Percentiles rank a stretch among this genome's conserved stretches.
These are phyloP conservation scores for Stentor roeselii DNA, from an alignment of 73 alveolate species.

Conservation along the genomic window DNA sequence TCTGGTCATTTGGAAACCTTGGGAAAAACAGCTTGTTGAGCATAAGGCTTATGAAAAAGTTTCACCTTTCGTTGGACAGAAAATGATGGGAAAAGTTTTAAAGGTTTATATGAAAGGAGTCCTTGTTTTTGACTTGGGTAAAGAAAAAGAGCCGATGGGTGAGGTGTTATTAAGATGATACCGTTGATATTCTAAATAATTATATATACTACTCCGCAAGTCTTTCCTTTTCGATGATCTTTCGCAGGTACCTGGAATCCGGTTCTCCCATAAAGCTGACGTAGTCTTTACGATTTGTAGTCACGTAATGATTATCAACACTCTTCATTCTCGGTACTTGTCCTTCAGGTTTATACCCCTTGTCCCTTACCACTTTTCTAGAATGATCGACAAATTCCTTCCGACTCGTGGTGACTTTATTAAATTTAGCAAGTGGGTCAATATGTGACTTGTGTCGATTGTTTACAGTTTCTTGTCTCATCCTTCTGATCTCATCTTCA, in stretches of 20 bases:
- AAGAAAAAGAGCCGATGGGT: not conserved
- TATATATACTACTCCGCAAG: no score
- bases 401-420: not conserved
- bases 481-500: not conserved
- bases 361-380: not conserved
- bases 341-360: constrained; percentile 3
- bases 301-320: constrained; percentile 9
- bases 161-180: not conserved
- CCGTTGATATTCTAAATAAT: no score
- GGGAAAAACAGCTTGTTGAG: not conserved
- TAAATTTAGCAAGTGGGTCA: not conserved
- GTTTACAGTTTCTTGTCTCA: not conserved
- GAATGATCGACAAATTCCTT: constrained; percentile 1
- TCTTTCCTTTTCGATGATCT: not conserved
- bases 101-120: not conserved
- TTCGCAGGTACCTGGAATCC: not conserved
- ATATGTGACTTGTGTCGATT: not conserved
- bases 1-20: constrained; percentile 1
- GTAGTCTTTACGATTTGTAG: not conserved
- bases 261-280: not conserved
- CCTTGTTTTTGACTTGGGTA: not conserved
- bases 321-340: not conserved
- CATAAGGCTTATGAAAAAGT: no score
- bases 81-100: not conserved
- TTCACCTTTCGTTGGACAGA: not conserved